Evolutionary conservation across 2,329 filamentous ascomycete species (phyloP).

Genomic region (Calonectria hongkongensis): DNA sequence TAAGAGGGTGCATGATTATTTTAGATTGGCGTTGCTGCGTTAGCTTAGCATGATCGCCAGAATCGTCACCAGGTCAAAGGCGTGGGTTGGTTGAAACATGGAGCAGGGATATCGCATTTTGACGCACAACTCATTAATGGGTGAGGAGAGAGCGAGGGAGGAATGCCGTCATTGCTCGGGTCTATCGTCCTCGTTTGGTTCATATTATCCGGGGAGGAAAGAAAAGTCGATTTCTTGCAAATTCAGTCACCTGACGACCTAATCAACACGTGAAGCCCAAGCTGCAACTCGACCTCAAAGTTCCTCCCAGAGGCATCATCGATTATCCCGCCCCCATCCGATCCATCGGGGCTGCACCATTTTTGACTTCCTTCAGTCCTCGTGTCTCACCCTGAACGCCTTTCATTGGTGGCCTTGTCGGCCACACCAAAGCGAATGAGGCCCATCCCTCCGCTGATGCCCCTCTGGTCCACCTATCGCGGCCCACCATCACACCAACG

Average conservation of each 20-base stretch:
- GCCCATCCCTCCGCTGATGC: slow-evolving; percentile 48
- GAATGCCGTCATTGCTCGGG: slow-evolving; percentile 13
- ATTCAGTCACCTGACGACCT: slow-evolving; percentile 20
- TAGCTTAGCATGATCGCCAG: slow-evolving; percentile 17
- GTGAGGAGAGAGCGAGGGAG: neutral
- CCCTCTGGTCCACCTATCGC: slow-evolving; percentile 50
- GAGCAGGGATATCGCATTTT: neutral
- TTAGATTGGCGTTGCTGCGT: neutral
- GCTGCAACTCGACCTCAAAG: slow-evolving; percentile 4
- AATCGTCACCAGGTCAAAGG: neutral
- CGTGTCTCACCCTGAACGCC: slow-evolving; percentile 33
- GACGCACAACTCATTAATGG: neutral
- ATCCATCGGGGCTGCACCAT: slow-evolving; percentile 40
- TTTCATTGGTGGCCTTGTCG: slow-evolving; percentile 53
- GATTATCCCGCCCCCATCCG: slow-evolving; percentile 42
- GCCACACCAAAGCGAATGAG: slow-evolving; percentile 40
- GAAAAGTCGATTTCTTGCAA: neutral
- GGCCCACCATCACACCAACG: slow-evolving; percentile 48
- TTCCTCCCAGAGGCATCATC: neutral
- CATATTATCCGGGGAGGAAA: too few relatives aligned
- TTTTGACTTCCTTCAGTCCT: slow-evolving; percentile 33
- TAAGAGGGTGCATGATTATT: neutral
- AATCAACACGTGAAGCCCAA: neutral
- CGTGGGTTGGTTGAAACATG: slow-evolving; percentile 29
- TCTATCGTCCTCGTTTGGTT: neutral